Conservation (phyloP, 805 yeast genomes). For the Sungouiella thailandica region DNA sequence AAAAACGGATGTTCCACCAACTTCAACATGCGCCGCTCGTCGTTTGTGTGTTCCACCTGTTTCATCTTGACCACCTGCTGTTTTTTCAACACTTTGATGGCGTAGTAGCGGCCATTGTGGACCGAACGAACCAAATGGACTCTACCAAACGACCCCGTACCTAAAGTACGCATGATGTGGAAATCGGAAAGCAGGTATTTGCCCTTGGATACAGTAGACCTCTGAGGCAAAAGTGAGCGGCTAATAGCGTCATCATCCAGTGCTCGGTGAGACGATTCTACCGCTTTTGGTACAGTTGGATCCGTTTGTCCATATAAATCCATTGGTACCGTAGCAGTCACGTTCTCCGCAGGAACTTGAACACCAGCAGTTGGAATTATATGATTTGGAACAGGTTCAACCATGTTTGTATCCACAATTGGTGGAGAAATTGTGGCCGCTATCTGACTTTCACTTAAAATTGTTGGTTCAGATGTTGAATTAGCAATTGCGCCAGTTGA, state of each 20-base stretch:
- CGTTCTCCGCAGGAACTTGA: too few species aligned
- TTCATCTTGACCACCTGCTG: slow-evolving; percentile 56
- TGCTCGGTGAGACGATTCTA: slow-evolving; percentile 1
- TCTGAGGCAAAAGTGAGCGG: slow-evolving; percentile 16
- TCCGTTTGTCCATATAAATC: too few species aligned
- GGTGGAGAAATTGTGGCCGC: too few species aligned
- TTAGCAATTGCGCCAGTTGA: background rate
- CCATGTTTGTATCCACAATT: too few species aligned
- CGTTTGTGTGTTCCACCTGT: slow-evolving; percentile 62
- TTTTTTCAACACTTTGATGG: slow-evolving; percentile 55
- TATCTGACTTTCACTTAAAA: background rate
- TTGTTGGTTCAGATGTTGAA: slow-evolving; percentile 1
- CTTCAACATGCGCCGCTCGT: slow-evolving; percentile 55
- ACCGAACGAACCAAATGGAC: slow-evolving; percentile 55
- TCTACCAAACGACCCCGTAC: slow-evolving; percentile 59
- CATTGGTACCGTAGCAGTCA: too few species aligned
- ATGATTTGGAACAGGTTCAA: too few species aligned
- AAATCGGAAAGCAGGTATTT: slow-evolving; percentile 54
- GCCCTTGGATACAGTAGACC: slow-evolving; percentile 40
- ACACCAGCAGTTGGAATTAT: too few species aligned
- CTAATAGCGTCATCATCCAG: slow-evolving; percentile 13
- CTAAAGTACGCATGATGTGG: slow-evolving; percentile 52
- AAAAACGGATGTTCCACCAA: slow-evolving; percentile 57
- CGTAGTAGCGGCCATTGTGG: slow-evolving; percentile 56
- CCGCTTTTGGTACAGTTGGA: background rate